Base-by-base conservation (phyloP, 1,284 basidiomycete species). In the Moesziomyces parantarcticus region DNA sequence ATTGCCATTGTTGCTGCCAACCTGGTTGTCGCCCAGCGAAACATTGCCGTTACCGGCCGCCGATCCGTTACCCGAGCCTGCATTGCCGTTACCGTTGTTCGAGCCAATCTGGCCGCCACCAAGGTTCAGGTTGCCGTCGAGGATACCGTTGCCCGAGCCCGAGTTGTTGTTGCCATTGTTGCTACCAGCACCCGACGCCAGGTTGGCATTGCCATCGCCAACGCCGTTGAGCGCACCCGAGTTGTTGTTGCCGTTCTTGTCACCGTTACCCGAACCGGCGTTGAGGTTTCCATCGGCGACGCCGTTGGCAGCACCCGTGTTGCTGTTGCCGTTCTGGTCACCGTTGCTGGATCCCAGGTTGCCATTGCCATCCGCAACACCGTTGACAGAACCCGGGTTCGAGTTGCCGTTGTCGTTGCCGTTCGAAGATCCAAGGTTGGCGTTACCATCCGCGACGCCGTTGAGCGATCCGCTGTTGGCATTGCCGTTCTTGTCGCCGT, bases 361-460 rank as follows among this genome's bases (percentile, higher is more conserved):
- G 43, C 5, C 18, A 25, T 62, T 61, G 5, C 52, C 52, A 14
- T 36, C 48, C 25, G 40, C 52, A 4, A 50, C 47, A 41, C 59
- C 53, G 36, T 62, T 62, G 22, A 2, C 43, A 13, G 26, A 29
- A 4, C 63, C 63, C 6, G 29, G 14, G 57, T 65, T 65, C 23
- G 22, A 10, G 54, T 67, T 58, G 29, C 64, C 64, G 42, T 67
- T 61, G 22, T 58, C n/a, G 46, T 41, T 26, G 13, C 65, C 65
- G 16, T 67, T 54, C 21, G n/a, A 16, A 13, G 40, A 43, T 21
- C 58, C 58, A n/a, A 16, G 49, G 25, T 67, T 62, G 29, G 48
- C 10, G 42, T 58, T 50, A 5, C 65, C 65, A 18, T 60, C 39
- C 6, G 18, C 34, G 13, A 18, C 29, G 8, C 58, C 58, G 58